These are phyloP conservation scores for Lasiodiplodia gonubiensis DNA, from an alignment of 2,329 filamentous ascomycete genomes.

Conservation along the genomic window DNA sequence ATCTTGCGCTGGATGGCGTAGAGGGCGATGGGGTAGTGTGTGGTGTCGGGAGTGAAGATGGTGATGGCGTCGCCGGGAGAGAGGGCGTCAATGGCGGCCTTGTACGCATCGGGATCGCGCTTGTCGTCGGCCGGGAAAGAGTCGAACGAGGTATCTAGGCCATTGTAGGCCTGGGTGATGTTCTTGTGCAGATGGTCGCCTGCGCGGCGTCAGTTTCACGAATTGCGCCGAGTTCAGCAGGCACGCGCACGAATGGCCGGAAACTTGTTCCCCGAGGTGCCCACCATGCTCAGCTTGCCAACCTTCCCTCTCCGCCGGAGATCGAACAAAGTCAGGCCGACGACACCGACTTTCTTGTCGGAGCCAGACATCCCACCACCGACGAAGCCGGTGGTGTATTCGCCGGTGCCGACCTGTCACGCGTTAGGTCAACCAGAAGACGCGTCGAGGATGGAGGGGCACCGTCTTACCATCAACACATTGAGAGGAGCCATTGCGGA, in stretches of 20 bases:
- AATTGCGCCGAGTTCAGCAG: not conserved
- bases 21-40: slow-evolving; percentile 88
- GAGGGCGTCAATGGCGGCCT: slow-evolving; percentile 83
- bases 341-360: slow-evolving; percentile 96
- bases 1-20: slow-evolving; percentile 88
- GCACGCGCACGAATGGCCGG: slow-evolving; percentile 78
- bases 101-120: slow-evolving; percentile 82
- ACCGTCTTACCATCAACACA: slow-evolving; percentile 53
- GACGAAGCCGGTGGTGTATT: slow-evolving; percentile 89
- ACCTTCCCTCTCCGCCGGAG: slow-evolving; percentile 88
- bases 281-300: slow-evolving; percentile 83
- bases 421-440: slow-evolving; percentile 3
- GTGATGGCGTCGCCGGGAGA: slow-evolving; percentile 86
- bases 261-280: slow-evolving; percentile 86
- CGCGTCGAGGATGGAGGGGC: slow-evolving; percentile 3
- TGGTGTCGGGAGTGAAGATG: slow-evolving; percentile 94
- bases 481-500: slow-evolving; percentile 55
- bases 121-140: slow-evolving; percentile 78
- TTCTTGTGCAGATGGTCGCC: slow-evolving; percentile 85
- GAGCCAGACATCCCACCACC: slow-evolving; percentile 81
- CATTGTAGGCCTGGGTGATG: slow-evolving; percentile 86
- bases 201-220: slow-evolving; percentile 42
- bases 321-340: slow-evolving; percentile 88
- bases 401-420: slow-evolving; percentile 78
- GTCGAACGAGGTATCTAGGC: slow-evolving; percentile 82